A percentile compares a stretch with the other conserved stretches of the same genome.
These are phyloP conservation scores for Tremella yokohamensis DNA, from an alignment of 768 basidiomycete genomes.

Conservation along the genomic window DNA sequence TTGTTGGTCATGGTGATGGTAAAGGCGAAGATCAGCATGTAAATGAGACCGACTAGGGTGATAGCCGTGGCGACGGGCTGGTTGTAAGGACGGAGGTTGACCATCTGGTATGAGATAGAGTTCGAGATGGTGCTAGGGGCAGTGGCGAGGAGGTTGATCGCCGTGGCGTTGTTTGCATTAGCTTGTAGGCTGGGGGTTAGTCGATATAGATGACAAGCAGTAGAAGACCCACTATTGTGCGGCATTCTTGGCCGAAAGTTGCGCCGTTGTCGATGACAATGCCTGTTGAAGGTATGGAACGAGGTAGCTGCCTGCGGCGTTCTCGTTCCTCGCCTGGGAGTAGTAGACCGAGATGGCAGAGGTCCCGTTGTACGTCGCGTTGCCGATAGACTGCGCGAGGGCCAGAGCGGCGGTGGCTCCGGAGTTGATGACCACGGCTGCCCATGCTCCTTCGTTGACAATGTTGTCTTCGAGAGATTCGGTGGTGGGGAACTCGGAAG, in stretches of 20 bases:
- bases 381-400: slow-evolving; percentile 52
- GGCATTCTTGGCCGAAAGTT: slow-evolving; percentile 25
- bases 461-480: slow-evolving; percentile 50
- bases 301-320: slow-evolving; percentile 53
- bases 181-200: slow-evolving; percentile 21
- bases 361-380: slow-evolving; percentile 51
- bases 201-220: background rate
- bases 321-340: slow-evolving; percentile 55
- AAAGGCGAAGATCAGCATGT: slow-evolving; percentile 50
- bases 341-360: slow-evolving; percentile 54
- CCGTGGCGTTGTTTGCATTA: slow-evolving; percentile 52
- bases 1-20: slow-evolving; percentile 46
- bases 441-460: slow-evolving; percentile 54
- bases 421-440: slow-evolving; percentile 54
- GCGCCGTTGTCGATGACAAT: slow-evolving; percentile 23
- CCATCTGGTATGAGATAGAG: slow-evolving; percentile 48
- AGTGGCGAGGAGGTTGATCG: slow-evolving; percentile 50
- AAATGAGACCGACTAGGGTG: slow-evolving; percentile 54
- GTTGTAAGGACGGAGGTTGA: slow-evolving; percentile 54
- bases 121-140: slow-evolving; percentile 54
- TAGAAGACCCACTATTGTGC: slow-evolving; percentile 36
- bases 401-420: slow-evolving; percentile 51
- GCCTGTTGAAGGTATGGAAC: slow-evolving; percentile 50
- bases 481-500: slow-evolving; percentile 38
- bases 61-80: slow-evolving; percentile 54